phyloP scores from a whole-genome alignment of 192 early-diverging fungal genomes.

The Backusella tarrabulga region DNA sequence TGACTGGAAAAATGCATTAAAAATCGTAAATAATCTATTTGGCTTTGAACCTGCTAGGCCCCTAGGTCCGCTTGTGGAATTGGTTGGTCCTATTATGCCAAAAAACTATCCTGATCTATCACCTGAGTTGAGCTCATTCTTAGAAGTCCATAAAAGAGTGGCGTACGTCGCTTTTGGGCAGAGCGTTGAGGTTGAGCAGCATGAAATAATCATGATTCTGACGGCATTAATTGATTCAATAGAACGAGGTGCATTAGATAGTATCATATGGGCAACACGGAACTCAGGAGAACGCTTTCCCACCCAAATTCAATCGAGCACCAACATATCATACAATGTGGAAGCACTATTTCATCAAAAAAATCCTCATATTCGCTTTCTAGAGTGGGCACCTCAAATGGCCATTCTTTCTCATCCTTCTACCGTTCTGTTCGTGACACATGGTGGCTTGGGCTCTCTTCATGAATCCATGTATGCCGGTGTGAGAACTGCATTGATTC shows the following conservation, averaged over 20 bases:
- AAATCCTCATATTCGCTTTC: neutral
- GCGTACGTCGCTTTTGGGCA: constrained; percentile 37
- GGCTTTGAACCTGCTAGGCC: constrained; percentile 26
- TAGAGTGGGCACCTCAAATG: constrained; percentile 30
- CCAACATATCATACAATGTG: neutral
- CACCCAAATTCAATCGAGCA: neutral
- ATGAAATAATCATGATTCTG: constrained; percentile 20
- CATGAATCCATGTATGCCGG: constrained; percentile 33
- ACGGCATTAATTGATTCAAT: constrained; percentile 23
- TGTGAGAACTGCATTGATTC: constrained; percentile 26
- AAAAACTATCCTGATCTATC: constrained; percentile 16
- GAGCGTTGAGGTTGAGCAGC: neutral
- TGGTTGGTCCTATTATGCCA: constrained; percentile 37
- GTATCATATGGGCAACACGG: constrained; percentile 31
- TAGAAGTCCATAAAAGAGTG: constrained; percentile 15
- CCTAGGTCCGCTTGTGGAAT: constrained; percentile 24
- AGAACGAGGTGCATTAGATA: constrained; percentile 30
- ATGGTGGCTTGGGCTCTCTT: constrained; percentile 27
- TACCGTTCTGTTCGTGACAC: constrained; percentile 25
- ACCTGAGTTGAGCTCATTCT: neutral
- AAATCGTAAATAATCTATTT: constrained; percentile 27
- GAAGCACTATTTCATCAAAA: neutral
- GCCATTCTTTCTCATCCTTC: constrained; percentile 31
- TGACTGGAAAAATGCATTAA: constrained; percentile 15
- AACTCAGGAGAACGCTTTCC: neutral